phyloP scores from a whole-genome alignment of 2,329 filamentous ascomycete genomes.

The Trichophyton simii region DNA sequence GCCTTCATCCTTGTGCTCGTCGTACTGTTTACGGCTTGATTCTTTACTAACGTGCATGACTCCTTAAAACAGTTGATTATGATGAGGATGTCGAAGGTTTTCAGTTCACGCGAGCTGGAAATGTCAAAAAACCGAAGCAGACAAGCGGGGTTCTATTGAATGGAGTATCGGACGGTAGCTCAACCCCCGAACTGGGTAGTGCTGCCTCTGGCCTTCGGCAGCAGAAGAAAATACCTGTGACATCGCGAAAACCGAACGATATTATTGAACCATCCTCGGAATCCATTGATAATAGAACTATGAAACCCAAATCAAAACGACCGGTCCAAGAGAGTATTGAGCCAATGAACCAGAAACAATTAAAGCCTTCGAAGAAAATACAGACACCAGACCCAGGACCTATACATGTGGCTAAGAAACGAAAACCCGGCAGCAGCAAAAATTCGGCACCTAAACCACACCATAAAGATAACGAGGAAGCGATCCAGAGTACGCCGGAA shows the following conservation, averaged over 20 bases:
- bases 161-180: constrained; percentile 7
- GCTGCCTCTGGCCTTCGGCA: neutral
- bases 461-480: constrained; percentile 1
- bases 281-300: neutral
- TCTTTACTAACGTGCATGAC: constrained; percentile 7
- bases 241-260: neutral
- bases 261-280: neutral
- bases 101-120: constrained; percentile 51
- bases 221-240: neutral
- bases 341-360: neutral
- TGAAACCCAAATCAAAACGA: neutral
- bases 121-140: constrained; percentile 13
- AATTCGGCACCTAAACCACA: neutral
- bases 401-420: constrained; percentile 22
- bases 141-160: constrained; percentile 15
- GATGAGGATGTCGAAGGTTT: constrained; percentile 71
- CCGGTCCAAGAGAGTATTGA: neutral
- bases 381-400: constrained; percentile 4
- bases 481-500: constrained; percentile 11
- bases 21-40: neutral
- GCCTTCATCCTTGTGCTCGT: neutral
- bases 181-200: neutral
- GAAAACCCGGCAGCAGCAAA: constrained; percentile 20
- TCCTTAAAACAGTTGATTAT: constrained; percentile 34
- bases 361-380: constrained; percentile 16